These are phyloP conservation scores for Gossypium aridum DNA, from an alignment of 441 rosid species.

Conservation along the genomic window DNA sequence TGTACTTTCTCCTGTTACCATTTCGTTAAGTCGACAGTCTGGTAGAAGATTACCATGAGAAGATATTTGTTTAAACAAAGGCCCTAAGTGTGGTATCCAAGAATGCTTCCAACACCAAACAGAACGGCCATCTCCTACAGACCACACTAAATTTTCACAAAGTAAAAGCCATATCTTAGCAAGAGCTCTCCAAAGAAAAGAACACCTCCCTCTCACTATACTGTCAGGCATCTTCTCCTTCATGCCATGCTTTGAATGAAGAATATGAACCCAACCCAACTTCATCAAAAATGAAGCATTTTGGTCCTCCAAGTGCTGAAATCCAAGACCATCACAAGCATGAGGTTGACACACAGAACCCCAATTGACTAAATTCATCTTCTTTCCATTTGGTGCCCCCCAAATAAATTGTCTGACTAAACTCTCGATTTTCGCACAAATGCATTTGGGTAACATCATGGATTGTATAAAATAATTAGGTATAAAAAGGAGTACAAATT, in stretches of 20 bases:
- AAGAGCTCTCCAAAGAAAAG: background rate
- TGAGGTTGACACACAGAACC: background rate
- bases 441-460: no score
- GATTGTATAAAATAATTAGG: no score
- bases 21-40: background rate
- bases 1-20: background rate
- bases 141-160: background rate
- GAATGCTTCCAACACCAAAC: background rate
- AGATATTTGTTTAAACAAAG: background rate
- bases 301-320: background rate
- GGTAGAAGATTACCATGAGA: background rate
- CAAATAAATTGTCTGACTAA: no score
- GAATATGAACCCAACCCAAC: background rate
- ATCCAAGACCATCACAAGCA: background rate
- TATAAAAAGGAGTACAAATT: no score
- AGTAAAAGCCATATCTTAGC: background rate
- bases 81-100: background rate
- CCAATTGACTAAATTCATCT: background rate
- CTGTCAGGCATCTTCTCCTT: background rate
- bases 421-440: no score
- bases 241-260: background rate
- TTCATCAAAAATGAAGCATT: background rate
- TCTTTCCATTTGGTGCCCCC: no score
- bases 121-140: background rate
- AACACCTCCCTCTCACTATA: background rate